phyloP scores from a whole-genome alignment of 202 grass and related monocot genomes.

The Bolboschoenoplectus hybrid region DNA sequence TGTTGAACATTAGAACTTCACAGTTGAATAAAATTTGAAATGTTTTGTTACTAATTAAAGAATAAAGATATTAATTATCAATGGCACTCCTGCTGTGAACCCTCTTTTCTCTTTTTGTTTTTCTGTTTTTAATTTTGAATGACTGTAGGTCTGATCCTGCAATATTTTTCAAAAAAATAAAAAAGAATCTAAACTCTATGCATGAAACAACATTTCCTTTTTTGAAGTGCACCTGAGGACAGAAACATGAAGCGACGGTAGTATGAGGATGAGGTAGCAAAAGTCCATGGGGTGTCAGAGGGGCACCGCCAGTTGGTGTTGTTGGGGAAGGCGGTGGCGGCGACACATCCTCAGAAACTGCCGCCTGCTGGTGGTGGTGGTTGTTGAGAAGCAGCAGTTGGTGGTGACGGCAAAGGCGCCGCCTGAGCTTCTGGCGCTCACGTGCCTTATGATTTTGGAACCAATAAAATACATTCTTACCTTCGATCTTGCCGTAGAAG shows the following conservation, averaged over 20 bases:
- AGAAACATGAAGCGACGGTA: slow-evolving; percentile 36
- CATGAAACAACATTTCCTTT: neutral
- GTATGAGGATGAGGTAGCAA: slow-evolving; percentile 50
- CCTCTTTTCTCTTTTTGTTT: neutral
- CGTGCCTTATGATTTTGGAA: slow-evolving; percentile 59
- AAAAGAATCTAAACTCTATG: neutral
- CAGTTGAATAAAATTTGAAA: neutral
- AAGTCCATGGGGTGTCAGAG: neutral
- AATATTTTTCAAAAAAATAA: neutral
- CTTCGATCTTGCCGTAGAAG: slow-evolving; percentile 91
- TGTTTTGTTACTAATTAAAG: neutral
- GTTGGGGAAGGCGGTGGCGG: neutral
- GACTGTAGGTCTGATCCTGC: neutral
- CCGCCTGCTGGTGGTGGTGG: slow-evolving; percentile 34
- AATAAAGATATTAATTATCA: neutral
- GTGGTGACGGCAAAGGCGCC: slow-evolving; percentile 65
- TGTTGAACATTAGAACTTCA: neutral
- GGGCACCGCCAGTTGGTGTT: neutral
- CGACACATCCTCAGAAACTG: slow-evolving; percentile 9
- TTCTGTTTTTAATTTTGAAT: neutral
- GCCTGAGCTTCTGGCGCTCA: slow-evolving; percentile 65
- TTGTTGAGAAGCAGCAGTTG: slow-evolving; percentile 51
- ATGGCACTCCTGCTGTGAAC: neutral
- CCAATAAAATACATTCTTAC: slow-evolving; percentile 60
- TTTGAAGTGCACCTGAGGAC: slow-evolving; percentile 36